These are phyloP conservation scores for Stagonosporopsis tanaceti DNA, from an alignment of 2,329 filamentous ascomycete species.

Conservation along the genomic window DNA sequence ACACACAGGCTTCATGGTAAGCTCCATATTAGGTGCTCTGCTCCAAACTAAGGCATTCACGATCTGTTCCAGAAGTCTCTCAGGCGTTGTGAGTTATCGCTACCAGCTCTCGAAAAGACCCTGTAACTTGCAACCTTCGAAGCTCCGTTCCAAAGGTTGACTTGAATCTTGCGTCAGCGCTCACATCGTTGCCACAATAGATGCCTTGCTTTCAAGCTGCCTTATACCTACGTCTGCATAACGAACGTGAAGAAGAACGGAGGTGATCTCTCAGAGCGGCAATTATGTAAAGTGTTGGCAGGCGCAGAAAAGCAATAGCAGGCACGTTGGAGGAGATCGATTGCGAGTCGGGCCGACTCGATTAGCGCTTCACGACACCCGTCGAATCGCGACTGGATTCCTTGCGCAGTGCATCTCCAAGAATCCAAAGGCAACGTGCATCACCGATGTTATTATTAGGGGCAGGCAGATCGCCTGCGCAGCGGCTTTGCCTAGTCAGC, in stretches of 20 bases:
- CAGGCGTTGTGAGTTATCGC: neutral
- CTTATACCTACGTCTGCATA: neutral
- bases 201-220: neutral
- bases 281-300: neutral
- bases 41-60: neutral
- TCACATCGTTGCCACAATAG: no score
- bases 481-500: neutral
- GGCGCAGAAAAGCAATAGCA: neutral
- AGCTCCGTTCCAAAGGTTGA: neutral
- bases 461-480: constrained; percentile 6
- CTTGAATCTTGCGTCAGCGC: neutral
- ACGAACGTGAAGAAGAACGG: neutral
- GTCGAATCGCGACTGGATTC: neutral
- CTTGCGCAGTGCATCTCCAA: neutral
- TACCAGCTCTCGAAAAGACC: neutral
- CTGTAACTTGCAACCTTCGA: neutral
- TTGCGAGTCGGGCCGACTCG: constrained; percentile 3
- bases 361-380: constrained; percentile 1
- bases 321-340: neutral
- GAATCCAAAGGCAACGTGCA: neutral
- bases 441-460: constrained; percentile 15
- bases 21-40: neutral
- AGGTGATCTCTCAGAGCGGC: neutral
- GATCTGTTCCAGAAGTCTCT: neutral
- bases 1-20: neutral